Conservation (phyloP, 805 yeast species). For the Kodamaea hsintzibuensis region DNA sequence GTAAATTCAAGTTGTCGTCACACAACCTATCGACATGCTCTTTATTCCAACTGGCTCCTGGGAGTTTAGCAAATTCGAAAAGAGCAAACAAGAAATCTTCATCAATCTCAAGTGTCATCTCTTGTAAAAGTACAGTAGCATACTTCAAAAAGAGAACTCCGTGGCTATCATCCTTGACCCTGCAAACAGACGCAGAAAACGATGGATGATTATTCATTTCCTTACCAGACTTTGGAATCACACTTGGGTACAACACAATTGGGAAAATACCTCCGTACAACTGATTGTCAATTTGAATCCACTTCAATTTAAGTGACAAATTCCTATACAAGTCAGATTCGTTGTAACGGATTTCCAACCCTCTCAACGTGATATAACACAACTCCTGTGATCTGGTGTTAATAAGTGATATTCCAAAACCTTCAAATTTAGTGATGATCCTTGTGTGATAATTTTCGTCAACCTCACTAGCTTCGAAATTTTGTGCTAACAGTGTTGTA, state of each 20-base stretch:
- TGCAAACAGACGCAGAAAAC: conserved; percentile 79
- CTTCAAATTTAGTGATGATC: conserved; percentile 69
- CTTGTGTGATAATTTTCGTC: conserved; percentile 56
- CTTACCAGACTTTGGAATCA: conserved; percentile 76
- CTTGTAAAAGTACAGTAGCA: conserved; percentile 87
- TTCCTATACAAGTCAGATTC: conserved; percentile 86
- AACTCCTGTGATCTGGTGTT: conserved; percentile 72
- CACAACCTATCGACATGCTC: conserved; percentile 51
- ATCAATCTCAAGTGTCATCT: conserved; percentile 88
- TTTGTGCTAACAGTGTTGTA: conserved; percentile 31
- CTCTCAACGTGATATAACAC: conserved; percentile 78
- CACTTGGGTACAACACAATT: conserved; percentile 85
- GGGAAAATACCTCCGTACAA: conserved; percentile 87
- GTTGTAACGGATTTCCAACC: conserved; percentile 76
- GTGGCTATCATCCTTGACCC: conserved; percentile 84
- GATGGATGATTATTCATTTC: conserved; percentile 91
- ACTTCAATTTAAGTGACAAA: conserved; percentile 75
- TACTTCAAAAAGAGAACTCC: conserved; percentile 90
- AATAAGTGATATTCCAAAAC: conserved; percentile 84
- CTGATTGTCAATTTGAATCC: conserved; percentile 95
- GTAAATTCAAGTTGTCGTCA: conserved; percentile 63
- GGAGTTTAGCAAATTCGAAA: conserved; percentile 75
- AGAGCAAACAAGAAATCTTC: conserved; percentile 88
- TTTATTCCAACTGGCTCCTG: conserved; percentile 77
- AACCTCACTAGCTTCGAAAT: conserved; percentile 55